Evolutionary conservation across 1,139 yeast genomes (phyloP), one percentile per base, ranked within the genome.

Genomic region (Candida glucosophila): DNA sequence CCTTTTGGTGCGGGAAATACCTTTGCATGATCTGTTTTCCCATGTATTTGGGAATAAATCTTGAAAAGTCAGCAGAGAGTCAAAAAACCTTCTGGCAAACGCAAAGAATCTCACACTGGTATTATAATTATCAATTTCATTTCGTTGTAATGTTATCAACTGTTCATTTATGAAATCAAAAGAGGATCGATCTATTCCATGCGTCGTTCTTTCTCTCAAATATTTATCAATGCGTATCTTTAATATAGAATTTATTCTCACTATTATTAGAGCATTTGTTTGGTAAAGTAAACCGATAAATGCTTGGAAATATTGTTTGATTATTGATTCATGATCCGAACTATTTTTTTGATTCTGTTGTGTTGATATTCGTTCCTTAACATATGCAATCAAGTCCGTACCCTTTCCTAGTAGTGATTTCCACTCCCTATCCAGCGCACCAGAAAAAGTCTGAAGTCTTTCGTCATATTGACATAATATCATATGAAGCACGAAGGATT

Each of bases 361-460:
- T n/a, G n/a, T n/a, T n/a, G 23, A 6, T 5, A 22, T 13, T 11
- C 12, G 12, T 11, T 26, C 18, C 8, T 19, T 22, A 9, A 22
- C 20, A 14, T 22, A 12, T n/a, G n/a, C 30, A 9, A 55, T 51
- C 15, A 58, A 36, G 4, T 29, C 30, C 3, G 40, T 35, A 2
- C 55, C 39, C 17, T 58, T 63, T 10, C 40, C 45, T 22, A 49
- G 44, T 15, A 60, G 36, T 4, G 30, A 22, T 22, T 40, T 47
- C 70, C 70, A 63, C 15, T 49, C 45, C 25, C 60, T 39, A 32
- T 57, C 65, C 35, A 53, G 50, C 2, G 60, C 55, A 17, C 50
- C 32, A 2, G 47, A 40, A 12, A 41, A 47, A 20, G 41, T 38
- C 1, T 43, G 34, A 4, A 49, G 45, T 21, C 52, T 38, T 24